Conservation (phyloP, 2,329 filamentous ascomycete species). For the Acephala macrosclerotiorum region DNA sequence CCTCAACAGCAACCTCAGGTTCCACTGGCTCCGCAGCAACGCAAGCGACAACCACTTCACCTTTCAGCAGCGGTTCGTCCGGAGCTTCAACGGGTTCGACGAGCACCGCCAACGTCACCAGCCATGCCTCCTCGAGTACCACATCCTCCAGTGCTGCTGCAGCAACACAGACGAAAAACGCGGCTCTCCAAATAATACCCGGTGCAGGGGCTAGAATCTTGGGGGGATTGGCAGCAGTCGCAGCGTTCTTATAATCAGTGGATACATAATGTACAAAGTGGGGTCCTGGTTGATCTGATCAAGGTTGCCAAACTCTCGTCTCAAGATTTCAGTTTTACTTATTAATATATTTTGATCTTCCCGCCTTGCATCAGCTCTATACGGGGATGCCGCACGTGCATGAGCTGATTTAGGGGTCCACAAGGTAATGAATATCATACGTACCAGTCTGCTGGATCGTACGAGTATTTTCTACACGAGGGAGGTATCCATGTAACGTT, state of each 20-base stretch:
- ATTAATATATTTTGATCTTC: conserved; percentile 6
- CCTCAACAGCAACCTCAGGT: conserved; percentile 16
- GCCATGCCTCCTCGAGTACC: conserved; percentile 16
- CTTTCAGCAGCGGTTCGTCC: conserved; percentile 12
- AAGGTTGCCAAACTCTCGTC: conserved; percentile 6
- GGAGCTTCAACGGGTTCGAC: conserved; percentile 16
- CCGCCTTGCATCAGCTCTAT: background rate
- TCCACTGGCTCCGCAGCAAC: conserved; percentile 10
- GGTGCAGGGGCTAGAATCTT: conserved; percentile 38
- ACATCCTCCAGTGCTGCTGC: conserved; percentile 20
- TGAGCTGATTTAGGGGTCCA: background rate
- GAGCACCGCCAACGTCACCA: conserved; percentile 4
- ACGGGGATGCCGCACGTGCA: background rate
- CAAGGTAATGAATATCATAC: background rate
- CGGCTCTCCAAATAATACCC: conserved; percentile 19
- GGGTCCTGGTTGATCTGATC: conserved; percentile 6
- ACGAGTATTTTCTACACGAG: background rate
- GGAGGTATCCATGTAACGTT: background rate
- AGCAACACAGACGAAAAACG: conserved; percentile 27
- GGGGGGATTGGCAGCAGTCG: conserved; percentile 36
- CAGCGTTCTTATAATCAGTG: conserved; percentile 33
- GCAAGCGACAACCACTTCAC: conserved; percentile 13
- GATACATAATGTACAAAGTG: conserved; percentile 12
- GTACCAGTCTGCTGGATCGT: background rate
- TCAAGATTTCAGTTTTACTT: background rate